Evolutionary conservation across 1,284 basidiomycete species (phyloP), one percentile per base, ranked within the genome.

Genomic region (Hortiboletus rubellus): DNA sequence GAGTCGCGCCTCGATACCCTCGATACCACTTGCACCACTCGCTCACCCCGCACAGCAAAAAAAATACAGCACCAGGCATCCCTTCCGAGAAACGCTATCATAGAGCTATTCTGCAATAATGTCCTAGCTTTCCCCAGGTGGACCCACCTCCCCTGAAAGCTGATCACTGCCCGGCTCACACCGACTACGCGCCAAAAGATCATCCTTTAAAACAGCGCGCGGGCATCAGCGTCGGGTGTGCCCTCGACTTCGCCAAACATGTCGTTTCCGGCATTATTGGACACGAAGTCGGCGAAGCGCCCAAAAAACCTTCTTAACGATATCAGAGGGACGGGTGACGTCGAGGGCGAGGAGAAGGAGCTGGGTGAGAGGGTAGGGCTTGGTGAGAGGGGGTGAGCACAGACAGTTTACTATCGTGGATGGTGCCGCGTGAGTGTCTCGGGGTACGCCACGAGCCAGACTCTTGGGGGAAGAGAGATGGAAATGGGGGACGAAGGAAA

Each of bases 341-440:
- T 63, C 55, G 17, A 67, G 52, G 36, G 36, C 1, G 36, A 36
- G 36, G 36, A 36, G 36, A 36, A 15, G 36, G 15, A 36, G 36
- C 8, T 31, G 43, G 49, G 45, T 48, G 8, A 42, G 58, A 5
- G 52, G 42, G 10, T 60, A 57, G n/a, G 22, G 45, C 5, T 42
- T 14, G 24, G 55, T 24, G 24, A 73, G 69, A 18, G 62, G 58
- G 58, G 18, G 50, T 46, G 11, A 71, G 64, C 1, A 56, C 59
- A 7, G 62, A 37, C 1, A 70, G 71, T 6, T 60, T 66, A 72
- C 71, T 71, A 46, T n/a, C 5, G 34, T 10, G 8, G 37, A 38
- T 36, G 34, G 34, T 10, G 14, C 14, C 7, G 34, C 18, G 22
- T 27, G 51, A 33, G 10, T 24, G 24, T 9, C 10, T 7, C 5